These are phyloP conservation scores for Liriodendron chinense DNA, from an alignment of 164 flowering plant genomes.

Conservation along the genomic window DNA sequence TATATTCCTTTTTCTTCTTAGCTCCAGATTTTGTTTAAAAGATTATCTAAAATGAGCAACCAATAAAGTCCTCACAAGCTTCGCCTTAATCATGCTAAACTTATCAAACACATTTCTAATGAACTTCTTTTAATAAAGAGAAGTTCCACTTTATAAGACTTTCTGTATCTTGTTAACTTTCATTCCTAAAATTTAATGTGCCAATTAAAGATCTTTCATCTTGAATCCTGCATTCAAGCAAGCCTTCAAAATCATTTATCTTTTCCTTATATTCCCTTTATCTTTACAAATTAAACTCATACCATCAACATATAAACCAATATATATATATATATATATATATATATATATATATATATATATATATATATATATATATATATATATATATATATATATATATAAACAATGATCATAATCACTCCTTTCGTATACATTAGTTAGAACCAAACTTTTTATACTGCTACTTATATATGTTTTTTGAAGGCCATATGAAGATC, in stretches of 20 bases:
- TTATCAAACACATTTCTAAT: neutral
- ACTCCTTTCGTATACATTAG: neutral
- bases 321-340: too few relatives aligned
- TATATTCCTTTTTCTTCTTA: neutral
- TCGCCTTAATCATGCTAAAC: neutral
- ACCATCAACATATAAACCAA: neutral
- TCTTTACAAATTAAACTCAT: neutral
- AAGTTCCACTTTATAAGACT: neutral
- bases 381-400: too few relatives aligned
- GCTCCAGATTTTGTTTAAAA: neutral
- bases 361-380: too few relatives aligned
- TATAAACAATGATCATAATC: neutral
- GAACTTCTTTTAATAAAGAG: neutral
- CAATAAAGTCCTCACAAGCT: neutral
- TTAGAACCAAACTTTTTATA: neutral
- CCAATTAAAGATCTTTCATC: neutral
- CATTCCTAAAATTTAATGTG: neutral
- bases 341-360: neutral
- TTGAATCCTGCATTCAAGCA: neutral
- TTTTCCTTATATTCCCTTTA: neutral
- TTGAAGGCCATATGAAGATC: too few relatives aligned
- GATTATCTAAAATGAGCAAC: neutral
- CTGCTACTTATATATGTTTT: neutral
- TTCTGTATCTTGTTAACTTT: neutral
- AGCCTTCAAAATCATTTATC: too few relatives aligned